Evolutionary conservation across 441 rosid species (phyloP).

Genomic region (Gossypium davidsonii): DNA sequence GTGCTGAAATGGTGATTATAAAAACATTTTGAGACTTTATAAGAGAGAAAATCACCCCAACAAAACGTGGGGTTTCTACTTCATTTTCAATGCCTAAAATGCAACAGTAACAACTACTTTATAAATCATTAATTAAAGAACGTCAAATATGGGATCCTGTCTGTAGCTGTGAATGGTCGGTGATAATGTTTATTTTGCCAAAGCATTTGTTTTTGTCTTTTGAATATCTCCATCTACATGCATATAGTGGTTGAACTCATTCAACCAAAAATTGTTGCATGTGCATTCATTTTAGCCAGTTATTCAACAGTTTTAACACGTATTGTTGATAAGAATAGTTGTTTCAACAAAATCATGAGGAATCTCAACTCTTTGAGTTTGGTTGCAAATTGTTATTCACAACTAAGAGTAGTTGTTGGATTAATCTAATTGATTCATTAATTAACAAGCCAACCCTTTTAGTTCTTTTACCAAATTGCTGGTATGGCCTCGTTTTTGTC

Average conservation of each 20-base stretch:
- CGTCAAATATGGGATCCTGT: background rate
- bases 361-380: background rate
- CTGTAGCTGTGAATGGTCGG: conserved; percentile 23
- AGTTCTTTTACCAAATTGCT: background rate
- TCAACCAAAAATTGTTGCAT: conserved; percentile 6
- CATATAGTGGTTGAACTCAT: background rate
- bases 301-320: background rate
- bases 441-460: background rate
- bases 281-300: background rate
- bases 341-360: background rate
- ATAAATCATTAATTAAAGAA: conserved; percentile 7
- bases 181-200: conserved; percentile 14
- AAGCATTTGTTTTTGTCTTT: conserved; percentile 11
- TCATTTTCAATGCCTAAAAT: conserved; percentile 8
- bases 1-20: background rate
- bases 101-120: conserved; percentile 12
- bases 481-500: background rate
- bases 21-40: background rate
- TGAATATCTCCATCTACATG: conserved; percentile 2
- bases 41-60: background rate
- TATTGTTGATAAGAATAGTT: background rate
- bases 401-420: background rate
- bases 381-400: background rate
- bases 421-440: background rate
- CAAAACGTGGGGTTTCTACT: conserved; percentile 17